Evolutionary conservation across 257 asterid genomes (phyloP), one percentile per base, ranked within the genome.

Genomic region (Eustoma russellianum): DNA sequence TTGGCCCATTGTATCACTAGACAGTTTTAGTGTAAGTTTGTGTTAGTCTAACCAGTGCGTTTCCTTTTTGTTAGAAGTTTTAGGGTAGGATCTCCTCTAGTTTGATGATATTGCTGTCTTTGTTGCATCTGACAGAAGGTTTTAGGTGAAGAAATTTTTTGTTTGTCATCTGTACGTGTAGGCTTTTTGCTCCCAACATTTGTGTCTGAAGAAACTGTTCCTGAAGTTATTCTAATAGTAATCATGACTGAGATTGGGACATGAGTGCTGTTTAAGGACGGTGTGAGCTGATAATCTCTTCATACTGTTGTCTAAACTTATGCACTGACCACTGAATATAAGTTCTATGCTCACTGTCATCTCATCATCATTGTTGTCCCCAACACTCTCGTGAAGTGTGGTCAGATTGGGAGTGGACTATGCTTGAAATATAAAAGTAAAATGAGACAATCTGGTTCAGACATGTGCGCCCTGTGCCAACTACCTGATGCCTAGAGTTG

Each of bases 11-110:
- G 46, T 61, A 50, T 75, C 35, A 57, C 41, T 44, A 68, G 60
- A 47, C 61, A 38, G 41, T 52, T 48, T 69, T 68, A 75, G 48
- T 60, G 64, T 19, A 45, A 59, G 62, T 56, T 69, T 45, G 65
- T 63, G 53, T 53, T 62, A 63, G 74, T 52, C 72, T 41, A 57
- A 55, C 63, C 17, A 12, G 49, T 60, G 46, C 56, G 33, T 35
- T 33, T 33, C 43, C 60, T 60, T 54, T 51, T 56, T 58, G 48
- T 58, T 47, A 47, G 71, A 70, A 78, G 76, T 56, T 59, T 63
- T 74, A 70, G 77, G 53, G 47, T 69, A 77, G 79, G 71, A 62
- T 40, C 41, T 71, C 55, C 55, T 61, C 57, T 33, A 12, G 58
- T 67, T 61, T 64, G 71, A 66, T 56, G 61, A 47, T 44, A 55